Percentiles rank a stretch among this genome's conserved stretches.
phyloP scores from a whole-genome alignment of 2,329 filamentous ascomycete genomes.

The Penicillium sp. region DNA sequence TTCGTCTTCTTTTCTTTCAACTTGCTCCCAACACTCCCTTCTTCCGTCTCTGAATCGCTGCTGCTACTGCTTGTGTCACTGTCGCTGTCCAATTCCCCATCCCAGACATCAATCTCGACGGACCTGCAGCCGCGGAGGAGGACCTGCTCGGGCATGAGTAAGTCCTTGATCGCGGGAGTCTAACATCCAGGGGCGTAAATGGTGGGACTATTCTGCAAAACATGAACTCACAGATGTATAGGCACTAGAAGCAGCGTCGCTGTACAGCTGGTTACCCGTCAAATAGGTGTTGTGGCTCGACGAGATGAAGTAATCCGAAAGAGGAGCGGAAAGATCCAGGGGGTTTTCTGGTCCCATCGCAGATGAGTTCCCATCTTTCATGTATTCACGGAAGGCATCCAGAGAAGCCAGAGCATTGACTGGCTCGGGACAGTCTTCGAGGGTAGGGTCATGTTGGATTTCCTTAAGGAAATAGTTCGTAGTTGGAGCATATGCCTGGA shows the following conservation, averaged over 20 bases:
- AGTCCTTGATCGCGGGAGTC: neutral
- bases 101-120: constrained; percentile 93
- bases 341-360: constrained; percentile 35
- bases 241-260: constrained; percentile 64
- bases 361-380: constrained; percentile 40
- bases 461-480: constrained; percentile 20
- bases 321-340: constrained; percentile 56
- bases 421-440: neutral
- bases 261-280: constrained; percentile 73
- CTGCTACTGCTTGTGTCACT: constrained; percentile 29
- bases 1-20: constrained; percentile 14
- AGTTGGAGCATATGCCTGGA: constrained; percentile 15
- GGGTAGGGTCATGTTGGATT: constrained; percentile 15
- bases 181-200: neutral
- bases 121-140: constrained; percentile 72
- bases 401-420: constrained; percentile 26
- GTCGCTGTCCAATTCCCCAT: constrained; percentile 50
- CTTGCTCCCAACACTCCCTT: constrained; percentile 14
- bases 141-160: constrained; percentile 42
- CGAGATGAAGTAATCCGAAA: constrained; percentile 87
- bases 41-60: constrained; percentile 23
- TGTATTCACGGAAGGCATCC: constrained; percentile 42
- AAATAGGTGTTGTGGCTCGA: constrained; percentile 94
- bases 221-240: constrained; percentile 59
- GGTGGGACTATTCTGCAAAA: neutral